Evolutionary conservation across 805 yeast genomes (phyloP), one percentile per base, ranked within the genome.

Genomic region (Yarrowia sp.): DNA sequence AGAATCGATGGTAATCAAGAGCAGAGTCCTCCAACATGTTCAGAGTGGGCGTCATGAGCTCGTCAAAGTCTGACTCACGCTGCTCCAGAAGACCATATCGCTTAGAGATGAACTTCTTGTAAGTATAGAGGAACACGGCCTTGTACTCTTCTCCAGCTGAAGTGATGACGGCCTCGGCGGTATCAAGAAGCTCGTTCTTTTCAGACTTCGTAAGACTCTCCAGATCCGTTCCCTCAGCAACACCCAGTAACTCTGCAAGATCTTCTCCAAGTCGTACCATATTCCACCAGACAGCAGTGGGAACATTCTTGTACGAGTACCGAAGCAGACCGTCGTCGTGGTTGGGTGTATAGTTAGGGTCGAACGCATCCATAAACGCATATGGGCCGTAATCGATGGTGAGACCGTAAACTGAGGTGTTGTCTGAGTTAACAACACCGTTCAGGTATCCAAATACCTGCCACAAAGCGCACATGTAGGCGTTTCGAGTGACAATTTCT

Each of bases 311-410:
- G 76, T 88, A 92, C 8, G 91, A 84, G 73, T 95, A 93, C 49
- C 97, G 79, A 17, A 78, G 73, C 56, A 78, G 77, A 46, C 80
- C 82, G 74, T 95, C 99, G 71, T 92, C 98, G 65, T 90, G 91
- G 72, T 95, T 93, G 1, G 98, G 93, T 0, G 98, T 89, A 72
- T 82, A 93, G 56, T 81, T 75, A 16, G 96, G 92, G 71, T 90
- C 86, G 72, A 87, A 93, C 51, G 82, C 83, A 72, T 92, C 97
- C 88, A 92, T 82, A 67, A 92, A 88, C 19, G 96, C 89, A 77
- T 90, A 95, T 0, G 99, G 98, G 2, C 98, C 99, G 75, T 88
- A 95, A 75, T 93, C 99, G 75, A 95, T 83, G 0, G 96, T 84
- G 11, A 92, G 78, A 0, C 99, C 99, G 48, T 88, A 71, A n/a